Conservation (phyloP, 139 green algal species). For the Chlorella sorokiniana region DNA sequence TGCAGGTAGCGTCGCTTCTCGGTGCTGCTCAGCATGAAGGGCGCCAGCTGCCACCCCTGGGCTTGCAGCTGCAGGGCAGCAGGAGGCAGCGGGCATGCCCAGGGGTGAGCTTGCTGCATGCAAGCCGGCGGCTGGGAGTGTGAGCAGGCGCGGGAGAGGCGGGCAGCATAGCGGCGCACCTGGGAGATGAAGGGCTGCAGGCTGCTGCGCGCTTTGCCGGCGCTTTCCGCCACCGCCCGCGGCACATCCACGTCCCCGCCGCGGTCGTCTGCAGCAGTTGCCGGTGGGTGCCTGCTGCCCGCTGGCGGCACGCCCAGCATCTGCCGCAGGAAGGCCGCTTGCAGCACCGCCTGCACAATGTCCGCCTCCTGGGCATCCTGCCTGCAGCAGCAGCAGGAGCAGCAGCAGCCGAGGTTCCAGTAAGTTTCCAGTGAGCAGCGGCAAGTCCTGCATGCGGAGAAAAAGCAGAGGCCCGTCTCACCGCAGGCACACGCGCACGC, state of each 20-base stretch:
- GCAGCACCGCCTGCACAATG: conserved; percentile 65
- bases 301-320: conserved; percentile 7
- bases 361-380: conserved; percentile 35
- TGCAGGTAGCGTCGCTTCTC: conserved; percentile 58
- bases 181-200: conserved; percentile 23
- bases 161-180: not conserved
- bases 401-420: not conserved
- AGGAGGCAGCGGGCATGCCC: not conserved
- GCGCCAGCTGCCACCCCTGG: conserved; percentile 52
- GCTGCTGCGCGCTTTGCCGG: not conserved
- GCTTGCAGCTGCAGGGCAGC: conserved; percentile 26
- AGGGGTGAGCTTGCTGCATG: no score
- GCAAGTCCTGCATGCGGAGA: not conserved
- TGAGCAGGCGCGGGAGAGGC: conserved; percentile 8
- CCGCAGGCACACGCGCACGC: conserved; percentile 22
- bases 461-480: not conserved
- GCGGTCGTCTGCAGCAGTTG: not conserved
- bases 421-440: not conserved
- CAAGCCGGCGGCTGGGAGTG: not conserved
- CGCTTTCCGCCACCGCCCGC: not conserved
- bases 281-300: not conserved
- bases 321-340: conserved; percentile 65
- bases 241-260: not conserved
- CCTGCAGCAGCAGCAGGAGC: conserved; percentile 1
- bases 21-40: conserved; percentile 66